phyloP scores from a whole-genome alignment of 441 rosid species.

The Croton setiger region DNA sequence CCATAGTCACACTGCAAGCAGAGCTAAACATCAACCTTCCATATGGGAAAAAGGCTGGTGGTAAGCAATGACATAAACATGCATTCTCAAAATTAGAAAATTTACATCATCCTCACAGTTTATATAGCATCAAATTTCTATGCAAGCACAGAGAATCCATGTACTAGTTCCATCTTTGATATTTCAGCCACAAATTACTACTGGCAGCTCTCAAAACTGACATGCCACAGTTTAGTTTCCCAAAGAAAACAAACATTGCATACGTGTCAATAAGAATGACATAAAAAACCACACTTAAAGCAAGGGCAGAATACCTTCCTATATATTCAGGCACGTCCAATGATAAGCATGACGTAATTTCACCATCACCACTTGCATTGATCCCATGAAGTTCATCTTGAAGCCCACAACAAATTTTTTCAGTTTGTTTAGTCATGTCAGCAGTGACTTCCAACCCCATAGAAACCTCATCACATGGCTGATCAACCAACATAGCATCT shows the following conservation, averaged over 20 bases:
- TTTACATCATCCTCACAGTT: conserved; percentile 9
- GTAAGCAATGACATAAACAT: conserved; percentile 7
- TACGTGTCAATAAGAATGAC: neutral
- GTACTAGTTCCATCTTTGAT: neutral
- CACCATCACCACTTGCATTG: conserved; percentile 20
- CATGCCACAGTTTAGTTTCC: conserved; percentile 10
- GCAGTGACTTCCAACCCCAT: conserved; percentile 13
- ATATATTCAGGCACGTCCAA: conserved; percentile 25
- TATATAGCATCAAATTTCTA: conserved; percentile 11
- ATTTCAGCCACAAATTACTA: neutral
- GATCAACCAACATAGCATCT: conserved; percentile 30
- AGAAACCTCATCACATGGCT: conserved; percentile 25
- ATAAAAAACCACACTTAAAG: neutral
- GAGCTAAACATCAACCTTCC: conserved; percentile 20
- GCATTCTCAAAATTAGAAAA: conserved; percentile 5
- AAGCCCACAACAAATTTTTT: conserved; percentile 19
- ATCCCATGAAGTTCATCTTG: conserved; percentile 28
- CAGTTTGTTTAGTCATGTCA: conserved; percentile 16
- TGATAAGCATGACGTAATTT: conserved; percentile 11
- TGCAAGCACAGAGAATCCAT: neutral
- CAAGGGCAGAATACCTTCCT: conserved; percentile 31
- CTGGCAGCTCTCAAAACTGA: neutral
- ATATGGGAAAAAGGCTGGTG: conserved; percentile 15
- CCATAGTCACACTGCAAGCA: conserved; percentile 42
- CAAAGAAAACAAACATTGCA: neutral